Conservation (phyloP, 1,139 yeast genomes). For the Pichia sp. region DNA sequence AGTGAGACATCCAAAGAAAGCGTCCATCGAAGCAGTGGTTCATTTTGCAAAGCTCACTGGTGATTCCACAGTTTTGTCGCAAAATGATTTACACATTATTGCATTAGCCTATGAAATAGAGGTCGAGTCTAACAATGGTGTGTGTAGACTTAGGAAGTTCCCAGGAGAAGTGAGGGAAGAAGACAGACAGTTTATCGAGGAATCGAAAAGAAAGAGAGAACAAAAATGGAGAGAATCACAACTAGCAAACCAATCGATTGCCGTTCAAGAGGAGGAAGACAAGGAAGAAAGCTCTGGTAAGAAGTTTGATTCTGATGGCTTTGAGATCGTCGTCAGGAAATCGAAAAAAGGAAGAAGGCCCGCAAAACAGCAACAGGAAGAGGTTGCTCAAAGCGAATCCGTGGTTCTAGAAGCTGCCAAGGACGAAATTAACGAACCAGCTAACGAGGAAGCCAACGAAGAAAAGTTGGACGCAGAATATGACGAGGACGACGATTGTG, state of each 20-base stretch:
- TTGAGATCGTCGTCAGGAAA: constrained; percentile 29
- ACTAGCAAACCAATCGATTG: constrained; percentile 17
- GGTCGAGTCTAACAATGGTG: constrained; percentile 62
- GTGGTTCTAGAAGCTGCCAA: neutral
- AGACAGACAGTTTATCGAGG: constrained; percentile 20
- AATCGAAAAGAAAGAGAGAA: constrained; percentile 20
- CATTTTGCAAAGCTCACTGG: constrained; percentile 86
- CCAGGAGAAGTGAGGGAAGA: constrained; percentile 57
- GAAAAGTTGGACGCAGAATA: constrained; percentile 39
- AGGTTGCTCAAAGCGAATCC: neutral
- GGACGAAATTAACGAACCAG: neutral
- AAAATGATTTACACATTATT: constrained; percentile 86
- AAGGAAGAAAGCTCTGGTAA: constrained; percentile 20
- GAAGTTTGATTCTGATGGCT: constrained; percentile 27
- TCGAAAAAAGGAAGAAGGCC: constrained; percentile 12
- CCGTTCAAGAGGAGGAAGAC: constrained; percentile 6
- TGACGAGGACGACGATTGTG: constrained; percentile 69
- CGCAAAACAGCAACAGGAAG: neutral
- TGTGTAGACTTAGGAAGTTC: constrained; percentile 59
- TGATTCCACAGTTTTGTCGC: constrained; percentile 80
- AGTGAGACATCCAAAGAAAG: constrained; percentile 72
- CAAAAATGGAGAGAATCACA: constrained; percentile 14
- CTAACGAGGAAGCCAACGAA: neutral
- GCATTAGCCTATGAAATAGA: constrained; percentile 91
- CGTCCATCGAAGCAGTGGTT: constrained; percentile 58